Conservation (phyloP, 1,139 yeast species). For the Spencermartinsiella ligniputridi region DNA sequence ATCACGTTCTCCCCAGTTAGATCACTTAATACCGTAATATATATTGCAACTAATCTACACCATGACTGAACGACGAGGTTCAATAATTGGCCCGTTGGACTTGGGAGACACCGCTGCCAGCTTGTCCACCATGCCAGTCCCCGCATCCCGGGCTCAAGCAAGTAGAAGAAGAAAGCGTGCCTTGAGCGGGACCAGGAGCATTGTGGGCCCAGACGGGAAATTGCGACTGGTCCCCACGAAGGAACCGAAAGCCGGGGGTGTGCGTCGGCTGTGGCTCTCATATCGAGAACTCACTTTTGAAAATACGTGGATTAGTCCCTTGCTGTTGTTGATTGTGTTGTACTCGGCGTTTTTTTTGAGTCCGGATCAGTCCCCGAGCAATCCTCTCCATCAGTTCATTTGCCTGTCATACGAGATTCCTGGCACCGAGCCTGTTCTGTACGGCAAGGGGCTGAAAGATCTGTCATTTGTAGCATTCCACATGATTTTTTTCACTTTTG, state of each 20-base stretch:
- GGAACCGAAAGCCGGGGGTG: constrained; percentile 15
- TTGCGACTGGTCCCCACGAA: constrained; percentile 3
- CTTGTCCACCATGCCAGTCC: constrained; percentile 35
- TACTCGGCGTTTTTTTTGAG: constrained; percentile 30
- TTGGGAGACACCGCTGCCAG: constrained; percentile 40
- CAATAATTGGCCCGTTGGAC: constrained; percentile 34
- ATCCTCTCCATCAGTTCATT: constrained; percentile 63
- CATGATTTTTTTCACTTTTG: constrained; percentile 82
- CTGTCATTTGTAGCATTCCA: constrained; percentile 73
- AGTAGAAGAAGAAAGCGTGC: constrained; percentile 35
- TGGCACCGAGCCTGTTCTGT: constrained; percentile 39
- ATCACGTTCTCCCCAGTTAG: too few species aligned
- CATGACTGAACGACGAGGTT: constrained; percentile 15
- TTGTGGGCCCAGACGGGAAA: constrained; percentile 11
- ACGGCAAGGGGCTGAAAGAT: constrained; percentile 87
- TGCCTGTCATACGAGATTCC: constrained; percentile 62
- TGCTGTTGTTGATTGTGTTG: constrained; percentile 39
- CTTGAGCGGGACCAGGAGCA: constrained; percentile 28
- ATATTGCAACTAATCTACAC: background rate
- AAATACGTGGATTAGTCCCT: constrained; percentile 78
- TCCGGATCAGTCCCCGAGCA: constrained; percentile 47
- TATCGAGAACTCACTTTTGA: constrained; percentile 60
- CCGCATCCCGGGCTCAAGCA: constrained; percentile 28
- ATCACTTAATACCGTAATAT: constrained; percentile 4
- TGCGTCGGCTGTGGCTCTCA: constrained; percentile 41